Evolutionary conservation across 345 rosid genomes (phyloP).

Genomic region (Lenwebbia sp.): DNA sequence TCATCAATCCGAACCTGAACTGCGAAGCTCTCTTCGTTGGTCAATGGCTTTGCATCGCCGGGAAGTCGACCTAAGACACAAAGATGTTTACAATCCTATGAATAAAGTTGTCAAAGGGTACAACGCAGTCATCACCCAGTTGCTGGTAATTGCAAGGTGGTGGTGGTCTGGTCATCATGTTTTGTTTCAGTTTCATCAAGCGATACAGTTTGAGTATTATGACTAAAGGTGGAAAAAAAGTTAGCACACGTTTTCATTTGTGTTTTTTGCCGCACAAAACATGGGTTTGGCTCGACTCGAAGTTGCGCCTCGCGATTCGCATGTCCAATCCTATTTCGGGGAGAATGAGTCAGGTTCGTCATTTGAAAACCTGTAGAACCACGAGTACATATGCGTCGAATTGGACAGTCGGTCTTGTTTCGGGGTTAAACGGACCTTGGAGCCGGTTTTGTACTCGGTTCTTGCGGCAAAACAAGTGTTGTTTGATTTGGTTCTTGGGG

Average conservation of each 20-base stretch:
- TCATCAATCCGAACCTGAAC: slow-evolving; percentile 1
- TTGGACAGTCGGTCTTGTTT: no score
- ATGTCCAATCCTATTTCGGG: neutral
- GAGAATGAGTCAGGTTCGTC: neutral
- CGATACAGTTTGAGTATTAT: neutral
- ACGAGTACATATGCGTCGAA: neutral
- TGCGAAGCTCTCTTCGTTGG: slow-evolving; percentile 1
- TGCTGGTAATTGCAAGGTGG: neutral
- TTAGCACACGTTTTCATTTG: neutral
- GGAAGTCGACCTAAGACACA: neutral
- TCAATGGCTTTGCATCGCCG: slow-evolving; percentile 5
- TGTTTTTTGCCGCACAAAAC: neutral
- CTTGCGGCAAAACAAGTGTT: no score
- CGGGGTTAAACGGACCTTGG: no score
- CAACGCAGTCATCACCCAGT: neutral
- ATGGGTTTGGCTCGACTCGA: neutral
- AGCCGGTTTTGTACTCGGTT: no score
- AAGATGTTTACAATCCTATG: neutral
- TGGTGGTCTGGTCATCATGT: neutral
- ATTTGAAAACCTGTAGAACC: neutral
- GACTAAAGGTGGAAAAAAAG: neutral
- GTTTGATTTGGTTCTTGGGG: no score
- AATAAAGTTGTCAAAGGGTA: neutral
- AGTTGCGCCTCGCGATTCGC: neutral
- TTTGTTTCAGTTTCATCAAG: neutral